phyloP scores from a whole-genome alignment of 2,329 filamentous ascomycete genomes.

The Aspergillaceae sp. region DNA sequence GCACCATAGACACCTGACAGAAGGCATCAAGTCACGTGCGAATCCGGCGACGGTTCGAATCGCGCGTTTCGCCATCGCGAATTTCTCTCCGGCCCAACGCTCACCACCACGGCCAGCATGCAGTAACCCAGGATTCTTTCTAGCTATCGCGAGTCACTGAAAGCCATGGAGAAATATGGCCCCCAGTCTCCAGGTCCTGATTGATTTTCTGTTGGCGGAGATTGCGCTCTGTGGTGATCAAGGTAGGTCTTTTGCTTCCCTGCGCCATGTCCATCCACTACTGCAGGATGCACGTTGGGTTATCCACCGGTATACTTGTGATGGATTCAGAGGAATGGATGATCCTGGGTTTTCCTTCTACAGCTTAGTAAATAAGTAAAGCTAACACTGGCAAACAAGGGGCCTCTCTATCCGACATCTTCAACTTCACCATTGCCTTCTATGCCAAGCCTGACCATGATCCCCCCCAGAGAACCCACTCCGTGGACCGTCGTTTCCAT shows the following conservation, averaged over 20 bases:
- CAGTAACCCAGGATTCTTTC: no score
- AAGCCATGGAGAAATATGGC: slow-evolving; percentile 32
- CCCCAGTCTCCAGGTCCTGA: slow-evolving; percentile 46
- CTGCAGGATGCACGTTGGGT: slow-evolving; percentile 1
- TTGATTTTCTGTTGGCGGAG: slow-evolving; percentile 51
- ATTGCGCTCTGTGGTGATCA: slow-evolving; percentile 50
- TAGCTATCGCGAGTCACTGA: not conserved
- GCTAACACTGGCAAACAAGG: slow-evolving; percentile 21
- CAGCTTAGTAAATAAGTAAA: not conserved
- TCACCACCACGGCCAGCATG: slow-evolving; percentile 2
- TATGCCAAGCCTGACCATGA: slow-evolving; percentile 21
- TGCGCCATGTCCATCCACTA: slow-evolving; percentile 3
- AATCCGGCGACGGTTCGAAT: slow-evolving; percentile 23
- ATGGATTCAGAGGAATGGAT: not conserved
- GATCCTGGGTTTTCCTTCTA: no score
- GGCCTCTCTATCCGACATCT: slow-evolving; percentile 27
- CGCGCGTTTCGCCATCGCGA: slow-evolving; percentile 14
- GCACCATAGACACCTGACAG: no score
- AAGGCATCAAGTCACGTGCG: no score
- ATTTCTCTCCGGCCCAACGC: not conserved
- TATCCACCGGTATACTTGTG: slow-evolving; percentile 1
- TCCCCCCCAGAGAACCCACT: slow-evolving; percentile 12
- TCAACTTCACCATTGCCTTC: slow-evolving; percentile 27
- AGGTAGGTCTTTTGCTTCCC: slow-evolving; percentile 40
- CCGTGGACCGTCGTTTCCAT: slow-evolving; percentile 44